Evolutionary conservation across 2,329 filamentous ascomycete genomes (phyloP).

Genomic region (Phaeophleospora eucalypticola): DNA sequence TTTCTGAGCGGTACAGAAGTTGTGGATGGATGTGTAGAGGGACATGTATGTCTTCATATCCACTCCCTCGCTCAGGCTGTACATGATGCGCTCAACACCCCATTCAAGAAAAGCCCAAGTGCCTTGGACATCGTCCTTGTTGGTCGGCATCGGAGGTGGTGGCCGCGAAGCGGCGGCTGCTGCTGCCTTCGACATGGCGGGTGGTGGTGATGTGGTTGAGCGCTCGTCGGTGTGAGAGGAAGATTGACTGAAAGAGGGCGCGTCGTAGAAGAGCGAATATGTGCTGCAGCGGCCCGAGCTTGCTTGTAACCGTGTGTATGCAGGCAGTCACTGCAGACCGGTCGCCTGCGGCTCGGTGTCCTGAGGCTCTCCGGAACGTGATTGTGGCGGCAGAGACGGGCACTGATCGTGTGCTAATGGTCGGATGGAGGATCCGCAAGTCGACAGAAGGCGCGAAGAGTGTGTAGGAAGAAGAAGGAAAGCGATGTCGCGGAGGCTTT

Average conservation of each 20-base stretch:
- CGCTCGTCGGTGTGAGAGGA: slow-evolving; percentile 3
- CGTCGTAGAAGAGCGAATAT: neutral
- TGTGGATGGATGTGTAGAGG: slow-evolving; percentile 94
- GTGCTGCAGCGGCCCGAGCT: neutral
- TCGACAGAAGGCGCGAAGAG: neutral
- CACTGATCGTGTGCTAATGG: neutral
- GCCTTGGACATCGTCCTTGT: slow-evolving; percentile 37
- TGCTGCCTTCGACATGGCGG: slow-evolving; percentile 25
- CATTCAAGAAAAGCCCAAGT: slow-evolving; percentile 80
- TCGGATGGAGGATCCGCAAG: too few species aligned
- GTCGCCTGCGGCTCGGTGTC: neutral
- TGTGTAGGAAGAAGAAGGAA: neutral
- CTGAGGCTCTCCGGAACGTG: neutral
- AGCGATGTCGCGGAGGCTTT: neutral
- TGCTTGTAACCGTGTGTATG: too few species aligned
- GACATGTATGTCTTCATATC: slow-evolving; percentile 98
- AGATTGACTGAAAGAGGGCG: neutral
- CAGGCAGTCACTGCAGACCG: neutral
- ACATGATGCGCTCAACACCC: slow-evolving; percentile 91
- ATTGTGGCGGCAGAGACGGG: neutral
- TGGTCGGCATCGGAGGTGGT: slow-evolving; percentile 32
- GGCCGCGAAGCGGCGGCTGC: slow-evolving; percentile 12
- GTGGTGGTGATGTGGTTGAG: slow-evolving; percentile 2
- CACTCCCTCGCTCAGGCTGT: slow-evolving; percentile 83
- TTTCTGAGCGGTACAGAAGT: slow-evolving; percentile 98